Base-by-base conservation (phyloP, 495 filamentous ascomycete genomes). In the Penicillium canescens region DNA sequence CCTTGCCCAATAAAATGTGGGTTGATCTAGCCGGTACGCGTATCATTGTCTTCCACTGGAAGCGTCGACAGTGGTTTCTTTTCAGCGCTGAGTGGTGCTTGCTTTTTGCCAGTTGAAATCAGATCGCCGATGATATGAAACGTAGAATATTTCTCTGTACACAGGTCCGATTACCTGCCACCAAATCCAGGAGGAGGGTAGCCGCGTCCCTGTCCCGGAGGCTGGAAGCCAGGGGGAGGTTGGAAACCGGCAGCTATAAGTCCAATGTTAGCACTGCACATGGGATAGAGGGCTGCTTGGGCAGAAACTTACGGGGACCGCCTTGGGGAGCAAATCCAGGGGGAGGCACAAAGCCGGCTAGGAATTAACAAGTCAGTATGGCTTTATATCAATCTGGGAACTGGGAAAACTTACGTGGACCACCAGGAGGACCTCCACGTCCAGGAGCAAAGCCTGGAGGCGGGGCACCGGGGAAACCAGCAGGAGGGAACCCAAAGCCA, bases 131-230 rank as follows among this genome's bases (percentile, higher is more conserved):
- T 54, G 42, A 50, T 54, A 35, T 62, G 35, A 58, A 62, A 54
- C 54, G 46, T 60, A 51, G 40, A 54, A 63, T 58, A 48, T 55
- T 63, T 60, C 49, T 44, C 48, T 49, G 56, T 49, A 51, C 21
- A 54, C 14, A 8, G 46, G 54, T 57, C 43, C 50, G 60, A 71
- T 83, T 79, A 90, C 74, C 89, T 77, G 57, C 90, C 84, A 45
- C 82, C 85, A 56, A 92, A 94, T 20, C 90, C 90, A n/a, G 87
- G 81, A 35, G 85, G 80, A 52, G 86, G 87, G 69, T 85, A 88
- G 42, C 89, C 89, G 54, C 87, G 81, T 46, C 86, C 86, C 60
- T 81, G 80, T 3, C 79, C 77, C 12, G 77, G 79, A 54, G 80
- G 77, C 68, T 86, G 83, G 70, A 89, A 89, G 20, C 85, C 86